Base-by-base conservation (phyloP, 2,329 filamentous ascomycete species). In the Paraconiothyrium sp. region DNA sequence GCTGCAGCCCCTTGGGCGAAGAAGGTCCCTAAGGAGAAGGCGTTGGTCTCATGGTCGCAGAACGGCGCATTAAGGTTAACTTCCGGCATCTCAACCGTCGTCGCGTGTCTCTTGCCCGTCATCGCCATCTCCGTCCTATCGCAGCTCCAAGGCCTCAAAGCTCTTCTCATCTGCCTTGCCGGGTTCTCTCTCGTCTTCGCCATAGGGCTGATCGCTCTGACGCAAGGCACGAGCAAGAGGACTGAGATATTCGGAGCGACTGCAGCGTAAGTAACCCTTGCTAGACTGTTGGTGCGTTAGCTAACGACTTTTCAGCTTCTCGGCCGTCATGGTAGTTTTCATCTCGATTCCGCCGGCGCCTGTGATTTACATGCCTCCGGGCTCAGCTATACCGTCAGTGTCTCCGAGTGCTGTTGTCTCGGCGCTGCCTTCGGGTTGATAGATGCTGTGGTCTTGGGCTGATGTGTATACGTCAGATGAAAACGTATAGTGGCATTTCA, bases 321-420 rank as follows among this genome's bases (percentile, higher is more conserved):
- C 56, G 24, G 62, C 62, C 1, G 59, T 64, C 1, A 58, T 64
- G 59, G 59, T 64, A 14, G 62, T 64, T 4, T 64, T 64, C 57
- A 64, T 64, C 20, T 61, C 59, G n/a, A 27, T 39, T n/a, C 59
- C 54, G 10, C 54, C 59, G 11, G 50, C 51, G 27, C 56, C 60
- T 32, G 30, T 62, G 10, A 59, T 56, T 8, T 27, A 37, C 32
- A 56, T 56, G 32, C 30, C 54, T 30, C 54, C 54, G 4, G 54
- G 54, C 11, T 56, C 54, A 7, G 11, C 30, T 2, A 37, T 56
- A 32, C 54, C 54, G 24, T 56, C 54, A 24, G 54, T 56, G 30
- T 56, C 54, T 9, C 54, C 43, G 6, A 47, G 54, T 39, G 30
- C 54, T 27, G 43, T 48, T 16, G 34, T 56, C 3, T 56, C 52